Evolutionary conservation across 2,329 filamentous ascomycete species (phyloP).

Genomic region (Ophiostoma ulmi): DNA sequence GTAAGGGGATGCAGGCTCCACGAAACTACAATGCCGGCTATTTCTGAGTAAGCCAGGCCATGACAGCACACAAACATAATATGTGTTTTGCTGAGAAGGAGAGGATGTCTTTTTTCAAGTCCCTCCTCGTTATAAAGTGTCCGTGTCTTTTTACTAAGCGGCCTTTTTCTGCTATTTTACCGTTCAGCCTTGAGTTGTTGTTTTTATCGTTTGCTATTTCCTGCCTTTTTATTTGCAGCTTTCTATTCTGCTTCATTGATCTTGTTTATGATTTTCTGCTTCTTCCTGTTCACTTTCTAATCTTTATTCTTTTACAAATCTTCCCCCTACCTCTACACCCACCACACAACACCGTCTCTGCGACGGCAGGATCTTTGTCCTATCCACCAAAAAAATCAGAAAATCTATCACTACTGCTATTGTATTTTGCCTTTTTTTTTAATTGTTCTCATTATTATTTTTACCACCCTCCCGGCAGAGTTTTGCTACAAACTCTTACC

Average conservation of each 20-base stretch:
- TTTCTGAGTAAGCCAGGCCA: background rate
- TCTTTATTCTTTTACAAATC: background rate
- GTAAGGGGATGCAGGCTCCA: constrained; percentile 26
- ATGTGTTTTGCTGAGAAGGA: background rate
- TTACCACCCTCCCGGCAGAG: background rate
- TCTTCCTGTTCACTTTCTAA: background rate
- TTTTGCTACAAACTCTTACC: background rate
- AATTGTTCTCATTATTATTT: background rate
- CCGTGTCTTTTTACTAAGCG: constrained; percentile 26
- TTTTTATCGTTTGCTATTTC: background rate
- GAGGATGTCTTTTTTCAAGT: constrained; percentile 11
- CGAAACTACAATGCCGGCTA: background rate
- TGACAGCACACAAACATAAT: background rate
- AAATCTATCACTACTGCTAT: background rate
- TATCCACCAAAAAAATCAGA: background rate
- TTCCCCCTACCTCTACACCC: background rate
- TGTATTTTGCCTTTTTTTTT: background rate
- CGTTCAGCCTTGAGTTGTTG: constrained; percentile 12
- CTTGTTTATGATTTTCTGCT: background rate
- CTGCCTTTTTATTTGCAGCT: background rate
- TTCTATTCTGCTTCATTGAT: background rate
- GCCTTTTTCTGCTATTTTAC: constrained; percentile 22
- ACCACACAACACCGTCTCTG: background rate
- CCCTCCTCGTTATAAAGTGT: constrained; percentile 17
- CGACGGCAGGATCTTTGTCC: background rate